Evolutionary conservation across 2,329 filamentous ascomycete species (phyloP).

Genomic region (Pseudogymnoascus sp.): DNA sequence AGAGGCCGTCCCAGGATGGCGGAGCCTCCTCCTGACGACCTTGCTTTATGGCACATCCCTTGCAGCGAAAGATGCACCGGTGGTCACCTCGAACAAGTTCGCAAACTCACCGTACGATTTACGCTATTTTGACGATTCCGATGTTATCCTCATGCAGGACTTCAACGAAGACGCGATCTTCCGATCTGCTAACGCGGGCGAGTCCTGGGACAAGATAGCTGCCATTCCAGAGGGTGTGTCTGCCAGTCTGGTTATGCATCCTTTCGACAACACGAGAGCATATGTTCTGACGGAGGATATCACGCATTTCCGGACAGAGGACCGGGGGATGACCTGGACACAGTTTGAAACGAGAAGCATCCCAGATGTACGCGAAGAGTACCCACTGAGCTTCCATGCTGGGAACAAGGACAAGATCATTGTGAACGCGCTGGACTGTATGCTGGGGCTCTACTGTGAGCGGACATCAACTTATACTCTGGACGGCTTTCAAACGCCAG

Average conservation of each 20-base stretch:
- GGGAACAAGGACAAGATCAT: slow-evolving; percentile 77
- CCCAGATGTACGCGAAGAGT: slow-evolving; percentile 41
- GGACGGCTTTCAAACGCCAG: slow-evolving; percentile 69
- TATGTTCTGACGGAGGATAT: slow-evolving; percentile 66
- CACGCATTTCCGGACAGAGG: slow-evolving; percentile 74
- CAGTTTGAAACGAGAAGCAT: slow-evolving; percentile 58
- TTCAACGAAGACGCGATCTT: slow-evolving; percentile 56
- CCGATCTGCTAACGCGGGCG: slow-evolving; percentile 74
- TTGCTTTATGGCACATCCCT: slow-evolving; percentile 21
- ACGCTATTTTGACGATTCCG: slow-evolving; percentile 87
- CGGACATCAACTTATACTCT: slow-evolving; percentile 66
- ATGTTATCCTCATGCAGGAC: slow-evolving; percentile 73
- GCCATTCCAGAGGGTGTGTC: slow-evolving; percentile 58
- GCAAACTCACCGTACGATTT: slow-evolving; percentile 59
- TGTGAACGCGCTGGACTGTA: slow-evolving; percentile 69
- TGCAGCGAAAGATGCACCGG: slow-evolving; percentile 42
- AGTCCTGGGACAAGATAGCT: slow-evolving; percentile 62
- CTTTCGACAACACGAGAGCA: slow-evolving; percentile 70
- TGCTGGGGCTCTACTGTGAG: slow-evolving; percentile 51
- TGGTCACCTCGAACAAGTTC: slow-evolving; percentile 59
- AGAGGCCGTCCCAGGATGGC: slow-evolving; percentile 23
- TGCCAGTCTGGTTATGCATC: slow-evolving; percentile 64
- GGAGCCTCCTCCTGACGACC: slow-evolving; percentile 23
- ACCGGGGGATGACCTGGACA: slow-evolving; percentile 76
- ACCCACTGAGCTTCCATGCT: slow-evolving; percentile 72